Evolutionary conservation across 1,284 basidiomycete genomes (phyloP).

Genomic region (Phlebopus sp.): DNA sequence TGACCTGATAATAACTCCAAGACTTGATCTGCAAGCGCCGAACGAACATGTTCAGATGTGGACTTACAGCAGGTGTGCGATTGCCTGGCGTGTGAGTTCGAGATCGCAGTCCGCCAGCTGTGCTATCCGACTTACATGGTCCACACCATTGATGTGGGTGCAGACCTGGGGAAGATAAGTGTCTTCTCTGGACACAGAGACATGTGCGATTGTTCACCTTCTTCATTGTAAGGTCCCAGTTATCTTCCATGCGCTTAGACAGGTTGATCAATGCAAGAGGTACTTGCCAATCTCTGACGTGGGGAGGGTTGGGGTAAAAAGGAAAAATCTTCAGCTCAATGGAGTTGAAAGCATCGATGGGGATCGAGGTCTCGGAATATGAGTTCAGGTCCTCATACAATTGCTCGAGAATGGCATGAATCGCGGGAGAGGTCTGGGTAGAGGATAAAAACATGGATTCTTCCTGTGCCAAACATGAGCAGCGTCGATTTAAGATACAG

Average conservation of each 20-base stretch:
- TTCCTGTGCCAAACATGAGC: conserved; percentile 51
- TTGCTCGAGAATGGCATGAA: conserved; percentile 91
- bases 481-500: not conserved
- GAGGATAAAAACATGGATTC: conserved; percentile 87
- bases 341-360: conserved; percentile 85
- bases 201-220: conserved; percentile 50
- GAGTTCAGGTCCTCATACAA: conserved; percentile 97
- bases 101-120: conserved; percentile 90
- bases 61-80: conserved; percentile 87
- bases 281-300: conserved; percentile 93
- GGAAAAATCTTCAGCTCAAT: conserved; percentile 96
- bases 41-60: not conserved
- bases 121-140: conserved; percentile 90
- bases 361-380: conserved; percentile 92
- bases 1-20: conserved; percentile 87
- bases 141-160: conserved; percentile 84
- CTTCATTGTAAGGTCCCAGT: conserved; percentile 95
- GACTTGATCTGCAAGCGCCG: conserved; percentile 4
- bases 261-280: conserved; percentile 89
- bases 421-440: conserved; percentile 63
- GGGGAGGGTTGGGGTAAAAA: conserved; percentile 91
- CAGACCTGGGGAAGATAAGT: conserved; percentile 54
- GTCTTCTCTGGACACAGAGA: conserved; percentile 4
- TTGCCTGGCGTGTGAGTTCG: conserved; percentile 79
- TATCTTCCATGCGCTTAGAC: conserved; percentile 76